Conservation (phyloP, 805 yeast genomes). For the Spencermartinsiella europaea region DNA sequence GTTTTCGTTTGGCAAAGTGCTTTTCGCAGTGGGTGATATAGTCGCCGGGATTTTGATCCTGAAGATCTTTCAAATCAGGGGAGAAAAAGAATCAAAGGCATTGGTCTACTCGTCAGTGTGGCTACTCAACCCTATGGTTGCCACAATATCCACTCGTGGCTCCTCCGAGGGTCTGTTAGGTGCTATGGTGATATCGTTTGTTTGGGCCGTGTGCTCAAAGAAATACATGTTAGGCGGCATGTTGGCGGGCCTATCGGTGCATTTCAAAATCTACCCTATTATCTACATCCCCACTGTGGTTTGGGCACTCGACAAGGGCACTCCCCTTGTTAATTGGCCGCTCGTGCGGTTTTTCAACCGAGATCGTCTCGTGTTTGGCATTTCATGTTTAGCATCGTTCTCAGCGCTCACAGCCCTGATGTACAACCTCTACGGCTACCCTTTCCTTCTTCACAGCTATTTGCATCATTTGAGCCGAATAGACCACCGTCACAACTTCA, state of each 20-base stretch:
- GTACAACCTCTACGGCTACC: conserved; percentile 67
- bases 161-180: conserved; percentile 87
- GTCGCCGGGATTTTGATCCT: conserved; percentile 67
- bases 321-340: conserved; percentile 1
- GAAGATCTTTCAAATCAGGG: conserved; percentile 34
- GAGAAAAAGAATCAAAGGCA: conserved; percentile 32
- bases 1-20: conserved; percentile 65
- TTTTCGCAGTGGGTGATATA: conserved; percentile 75
- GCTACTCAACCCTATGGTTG: conserved; percentile 93
- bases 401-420: conserved; percentile 47
- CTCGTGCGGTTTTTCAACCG: conserved; percentile 34
- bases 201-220: conserved; percentile 40
- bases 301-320: conserved; percentile 35
- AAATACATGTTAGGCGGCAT: conserved; percentile 37
- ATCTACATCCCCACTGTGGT: conserved; percentile 76
- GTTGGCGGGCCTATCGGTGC: conserved; percentile 75
- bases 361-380: conserved; percentile 39
- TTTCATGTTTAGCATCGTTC: conserved; percentile 42
- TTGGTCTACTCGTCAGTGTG: conserved; percentile 56
- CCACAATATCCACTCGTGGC: conserved; percentile 88
- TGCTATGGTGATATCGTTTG: conserved; percentile 59
- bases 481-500: conserved; percentile 94
- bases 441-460: conserved; percentile 72
- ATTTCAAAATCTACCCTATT: conserved; percentile 87
- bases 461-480: conserved; percentile 75